phyloP scores from a whole-genome alignment of 352 stramenopile genomes.

The Globisporangium perplexum region DNA sequence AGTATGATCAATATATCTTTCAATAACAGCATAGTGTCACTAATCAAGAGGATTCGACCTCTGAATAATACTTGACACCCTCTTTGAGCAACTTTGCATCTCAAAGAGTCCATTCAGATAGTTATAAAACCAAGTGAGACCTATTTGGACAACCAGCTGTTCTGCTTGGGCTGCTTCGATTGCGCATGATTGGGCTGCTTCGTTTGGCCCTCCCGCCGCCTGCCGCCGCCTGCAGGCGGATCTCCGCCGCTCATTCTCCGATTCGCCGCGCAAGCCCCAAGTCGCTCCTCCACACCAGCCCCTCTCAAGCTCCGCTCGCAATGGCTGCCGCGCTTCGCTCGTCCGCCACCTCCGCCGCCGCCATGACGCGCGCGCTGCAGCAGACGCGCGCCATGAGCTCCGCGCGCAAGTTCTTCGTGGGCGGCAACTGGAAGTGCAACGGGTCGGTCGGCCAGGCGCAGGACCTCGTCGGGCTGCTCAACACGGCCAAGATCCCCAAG shows the following conservation, averaged over 20 bases:
- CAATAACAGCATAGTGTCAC: too few species aligned
- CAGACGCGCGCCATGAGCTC: constrained; percentile 62
- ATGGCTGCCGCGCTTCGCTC: constrained; percentile 26
- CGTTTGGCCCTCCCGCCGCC: not conserved
- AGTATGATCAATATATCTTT: not conserved
- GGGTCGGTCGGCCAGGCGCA: constrained; percentile 61
- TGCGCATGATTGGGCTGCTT: not conserved
- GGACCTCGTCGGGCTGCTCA: constrained; percentile 74
- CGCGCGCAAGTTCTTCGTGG: constrained; percentile 97
- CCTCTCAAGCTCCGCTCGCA: not conserved
- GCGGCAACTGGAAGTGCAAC: constrained; percentile 99
- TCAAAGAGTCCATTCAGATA: too few species aligned
- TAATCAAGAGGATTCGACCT: too few species aligned
- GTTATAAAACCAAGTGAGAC: too few species aligned
- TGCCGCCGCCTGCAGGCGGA: not conserved
- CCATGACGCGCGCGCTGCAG: constrained; percentile 28
- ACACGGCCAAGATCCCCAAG: constrained; percentile 73
- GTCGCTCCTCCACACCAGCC: not conserved
- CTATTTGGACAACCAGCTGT: not conserved
- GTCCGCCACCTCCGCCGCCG: constrained; percentile 6
- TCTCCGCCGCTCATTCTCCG: constrained; percentile 28
- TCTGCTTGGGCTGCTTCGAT: not conserved
- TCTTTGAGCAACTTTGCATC: too few species aligned
- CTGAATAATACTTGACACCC: too few species aligned
- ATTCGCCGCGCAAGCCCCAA: constrained; percentile 36